Base-by-base conservation (phyloP, 2,329 filamentous ascomycete genomes). In the Neopestalotiopsis sp. region DNA sequence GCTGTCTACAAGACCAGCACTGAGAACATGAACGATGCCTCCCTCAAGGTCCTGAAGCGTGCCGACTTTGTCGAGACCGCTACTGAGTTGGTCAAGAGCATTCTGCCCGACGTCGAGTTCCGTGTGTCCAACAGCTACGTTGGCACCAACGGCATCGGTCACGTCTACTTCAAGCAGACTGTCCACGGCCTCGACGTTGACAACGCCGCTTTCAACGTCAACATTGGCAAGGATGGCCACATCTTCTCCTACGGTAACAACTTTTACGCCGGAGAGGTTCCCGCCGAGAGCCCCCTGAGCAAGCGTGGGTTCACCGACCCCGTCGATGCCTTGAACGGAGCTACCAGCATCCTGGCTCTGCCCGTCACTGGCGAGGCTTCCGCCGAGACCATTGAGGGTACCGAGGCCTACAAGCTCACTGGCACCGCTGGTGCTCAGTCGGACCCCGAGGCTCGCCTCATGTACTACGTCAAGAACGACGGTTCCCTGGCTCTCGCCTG, bases 131-230 rank as follows among this genome's bases (percentile, higher is more conserved):
- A 89, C 73, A 81, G 85, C 72, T 90, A 89, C 64, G 79, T 86
- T 12, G 83, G 87, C n/a, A 76, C 73, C 60, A 88, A 88, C 67
- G 87, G 87, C 9, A 80, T 90, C 69, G 82, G 81, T 0, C 88
- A 90, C 72, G 86, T 89, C 71, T 83, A 88, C 75, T 88, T 90
- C 74, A 87, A 86, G 77, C 88, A 90, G 78, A 89, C 87, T 0
- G 79, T 81, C 6, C 85, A 89, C 67, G 88, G 84, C 1, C 75
- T 90, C 30, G 88, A 90, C 70, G 84, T 90, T 69, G 88, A 89
- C 72, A 90, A 90, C 72, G 86, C 85, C 1, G 86, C 88, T 74
- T 88, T 89, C 73, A 89, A 89, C 65, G 85, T 90, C 62, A 90
- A 90, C 71, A 79, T 88, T 72, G 85, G 78, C 30, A 75, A 79